Conservation (phyloP, 2,329 filamentous ascomycete genomes). For the Epichloe gansuensis region DNA sequence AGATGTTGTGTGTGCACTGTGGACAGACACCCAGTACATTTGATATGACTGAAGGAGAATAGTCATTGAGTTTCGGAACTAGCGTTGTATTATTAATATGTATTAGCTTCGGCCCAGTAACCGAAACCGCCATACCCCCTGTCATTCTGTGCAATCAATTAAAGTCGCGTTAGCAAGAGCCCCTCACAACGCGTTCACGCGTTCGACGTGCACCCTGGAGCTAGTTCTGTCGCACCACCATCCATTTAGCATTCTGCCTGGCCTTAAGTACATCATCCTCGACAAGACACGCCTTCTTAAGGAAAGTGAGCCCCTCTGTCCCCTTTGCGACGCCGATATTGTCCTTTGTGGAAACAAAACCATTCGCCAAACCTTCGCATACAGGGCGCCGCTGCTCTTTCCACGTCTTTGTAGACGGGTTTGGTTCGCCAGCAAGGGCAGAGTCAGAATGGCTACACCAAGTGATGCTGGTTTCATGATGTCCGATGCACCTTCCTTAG, state of each 20-base stretch:
- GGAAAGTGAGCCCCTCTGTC: neutral
- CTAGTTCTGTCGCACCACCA: neutral
- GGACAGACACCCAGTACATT: too few relatives aligned
- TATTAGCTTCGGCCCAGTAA: too few relatives aligned
- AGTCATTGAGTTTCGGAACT: too few relatives aligned
- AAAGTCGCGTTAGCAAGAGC: constrained; percentile 19
- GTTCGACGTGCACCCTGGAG: neutral
- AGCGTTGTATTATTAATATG: too few relatives aligned
- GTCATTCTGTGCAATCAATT: constrained; percentile 24
- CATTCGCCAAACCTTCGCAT: neutral
- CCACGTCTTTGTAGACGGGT: neutral
- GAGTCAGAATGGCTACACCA: constrained; percentile 32
- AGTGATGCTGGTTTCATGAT: constrained; percentile 45
- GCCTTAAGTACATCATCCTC: neutral
- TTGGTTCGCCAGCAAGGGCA: neutral
- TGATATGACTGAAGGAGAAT: too few relatives aligned
- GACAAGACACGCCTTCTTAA: neutral
- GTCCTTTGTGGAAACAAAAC: neutral
- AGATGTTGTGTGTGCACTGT: too few relatives aligned
- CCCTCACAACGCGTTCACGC: constrained; percentile 20
- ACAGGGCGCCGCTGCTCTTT: neutral
- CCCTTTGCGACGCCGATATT: neutral
- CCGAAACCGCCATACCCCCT: neutral
- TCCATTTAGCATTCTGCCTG: neutral
- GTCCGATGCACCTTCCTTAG: constrained; percentile 39